Conservation (phyloP, 2,329 filamentous ascomycete species). For the Triangularia verruculosa region DNA sequence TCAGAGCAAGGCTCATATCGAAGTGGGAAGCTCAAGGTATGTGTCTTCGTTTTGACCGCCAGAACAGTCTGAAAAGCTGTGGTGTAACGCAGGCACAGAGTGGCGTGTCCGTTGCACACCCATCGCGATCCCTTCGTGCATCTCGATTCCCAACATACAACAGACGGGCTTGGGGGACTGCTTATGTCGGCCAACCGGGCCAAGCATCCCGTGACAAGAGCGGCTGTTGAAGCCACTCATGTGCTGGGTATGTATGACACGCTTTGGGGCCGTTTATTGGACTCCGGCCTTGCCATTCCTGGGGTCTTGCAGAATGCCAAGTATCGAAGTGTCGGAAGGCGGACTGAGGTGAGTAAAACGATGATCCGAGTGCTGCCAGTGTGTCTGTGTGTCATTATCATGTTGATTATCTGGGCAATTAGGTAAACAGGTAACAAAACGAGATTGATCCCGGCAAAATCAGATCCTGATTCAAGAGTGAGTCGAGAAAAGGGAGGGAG, state of each 20-base stretch:
- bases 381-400: no score
- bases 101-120: background rate
- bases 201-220: background rate
- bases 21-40: background rate
- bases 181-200: background rate
- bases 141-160: background rate
- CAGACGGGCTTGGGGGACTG: background rate
- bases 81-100: background rate
- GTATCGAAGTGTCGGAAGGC: background rate
- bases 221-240: background rate
- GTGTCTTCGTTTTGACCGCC: background rate
- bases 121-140: background rate
- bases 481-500: no score
- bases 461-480: background rate
- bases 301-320: background rate
- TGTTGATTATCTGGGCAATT: background rate
- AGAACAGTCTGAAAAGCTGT: background rate
- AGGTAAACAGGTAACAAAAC: background rate
- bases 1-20: background rate
- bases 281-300: no score
- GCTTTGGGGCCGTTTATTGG: background rate
- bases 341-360: background rate
- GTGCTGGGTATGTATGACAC: background rate
- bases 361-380: background rate
- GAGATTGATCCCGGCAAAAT: background rate